Conservation (phyloP, 2,329 filamentous ascomycete species). For the Aspergillus ibericus region DNA sequence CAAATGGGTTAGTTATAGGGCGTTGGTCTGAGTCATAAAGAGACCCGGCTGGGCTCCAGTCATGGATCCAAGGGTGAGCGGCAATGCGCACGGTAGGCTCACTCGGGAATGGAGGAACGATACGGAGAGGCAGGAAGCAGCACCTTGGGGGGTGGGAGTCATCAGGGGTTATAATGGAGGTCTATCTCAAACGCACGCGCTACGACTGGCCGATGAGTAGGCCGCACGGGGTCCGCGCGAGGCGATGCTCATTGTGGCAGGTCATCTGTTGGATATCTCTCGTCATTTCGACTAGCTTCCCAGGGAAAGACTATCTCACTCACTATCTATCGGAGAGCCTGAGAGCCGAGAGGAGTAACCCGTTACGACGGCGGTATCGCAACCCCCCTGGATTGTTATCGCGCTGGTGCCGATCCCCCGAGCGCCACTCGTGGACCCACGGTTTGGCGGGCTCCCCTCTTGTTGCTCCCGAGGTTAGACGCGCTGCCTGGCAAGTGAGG, state of each 20-base stretch:
- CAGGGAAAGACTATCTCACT: no score
- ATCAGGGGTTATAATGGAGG: not conserved
- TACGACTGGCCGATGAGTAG: not conserved
- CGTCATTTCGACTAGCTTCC: not conserved
- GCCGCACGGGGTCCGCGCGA: conserved; percentile 14
- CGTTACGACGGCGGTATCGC: not conserved
- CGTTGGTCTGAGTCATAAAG: conserved; percentile 14
- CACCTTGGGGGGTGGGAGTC: conserved; percentile 1
- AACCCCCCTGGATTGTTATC: conserved; percentile 6
- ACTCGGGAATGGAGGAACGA: not conserved
- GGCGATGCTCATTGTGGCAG: conserved; percentile 12
- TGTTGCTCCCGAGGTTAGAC: not conserved
- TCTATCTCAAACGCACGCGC: not conserved
- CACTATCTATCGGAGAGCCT: not conserved
- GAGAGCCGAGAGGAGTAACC: not conserved
- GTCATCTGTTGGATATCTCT: conserved; percentile 11
- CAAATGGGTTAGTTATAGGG: not conserved
- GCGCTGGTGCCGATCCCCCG: conserved; percentile 5
- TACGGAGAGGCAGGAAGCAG: not conserved
- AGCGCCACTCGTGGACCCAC: conserved; percentile 5
- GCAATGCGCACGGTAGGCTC: not conserved
- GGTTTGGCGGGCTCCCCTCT: not conserved
- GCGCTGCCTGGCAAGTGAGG: not conserved
- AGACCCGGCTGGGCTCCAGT: conserved; percentile 6
- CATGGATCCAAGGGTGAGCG: conserved; percentile 5